Evolutionary conservation across 495 filamentous ascomycete species (phyloP).

Genomic region (Tuber aestivum): DNA sequence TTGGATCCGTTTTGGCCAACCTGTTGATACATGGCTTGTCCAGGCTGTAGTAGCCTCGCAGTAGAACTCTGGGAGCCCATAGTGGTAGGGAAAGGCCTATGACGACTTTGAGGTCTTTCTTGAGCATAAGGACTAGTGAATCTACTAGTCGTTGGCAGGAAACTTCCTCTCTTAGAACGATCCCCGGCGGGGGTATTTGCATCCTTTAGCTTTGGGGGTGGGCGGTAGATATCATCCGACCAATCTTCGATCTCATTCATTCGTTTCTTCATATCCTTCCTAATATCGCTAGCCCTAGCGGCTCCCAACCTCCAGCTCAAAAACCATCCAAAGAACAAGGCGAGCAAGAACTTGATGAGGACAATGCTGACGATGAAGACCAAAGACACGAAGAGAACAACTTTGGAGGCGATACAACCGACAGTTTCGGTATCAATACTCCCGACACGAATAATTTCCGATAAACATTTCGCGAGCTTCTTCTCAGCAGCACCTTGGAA

Average conservation of each 20-base stretch:
- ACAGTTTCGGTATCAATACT: constrained; percentile 93
- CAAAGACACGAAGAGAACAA: constrained; percentile 91
- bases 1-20: constrained; percentile 52
- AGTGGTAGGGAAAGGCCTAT: constrained; percentile 65
- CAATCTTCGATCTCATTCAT: constrained; percentile 96
- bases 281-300: constrained; percentile 57
- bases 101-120: constrained; percentile 51
- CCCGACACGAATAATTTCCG: constrained; percentile 91
- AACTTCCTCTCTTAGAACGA: constrained; percentile 74
- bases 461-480: constrained; percentile 72
- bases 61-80: constrained; percentile 91
- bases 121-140: constrained; percentile 91
- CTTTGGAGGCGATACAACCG: constrained; percentile 93
- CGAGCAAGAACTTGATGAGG: constrained; percentile 77
- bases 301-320: constrained; percentile 75
- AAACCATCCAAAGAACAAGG: constrained; percentile 92
- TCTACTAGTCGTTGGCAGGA: constrained; percentile 78
- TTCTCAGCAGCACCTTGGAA: constrained; percentile 74
- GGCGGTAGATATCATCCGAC: constrained; percentile 93
- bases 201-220: constrained; percentile 73
- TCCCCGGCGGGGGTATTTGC: constrained; percentile 58
- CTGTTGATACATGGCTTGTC: constrained; percentile 62
- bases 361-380: constrained; percentile 92
- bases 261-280: constrained; percentile 66
- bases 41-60: constrained; percentile 64